Evolutionary conservation across 768 basidiomycete species (phyloP).

Genomic region (Cystoderma amianthinum): DNA sequence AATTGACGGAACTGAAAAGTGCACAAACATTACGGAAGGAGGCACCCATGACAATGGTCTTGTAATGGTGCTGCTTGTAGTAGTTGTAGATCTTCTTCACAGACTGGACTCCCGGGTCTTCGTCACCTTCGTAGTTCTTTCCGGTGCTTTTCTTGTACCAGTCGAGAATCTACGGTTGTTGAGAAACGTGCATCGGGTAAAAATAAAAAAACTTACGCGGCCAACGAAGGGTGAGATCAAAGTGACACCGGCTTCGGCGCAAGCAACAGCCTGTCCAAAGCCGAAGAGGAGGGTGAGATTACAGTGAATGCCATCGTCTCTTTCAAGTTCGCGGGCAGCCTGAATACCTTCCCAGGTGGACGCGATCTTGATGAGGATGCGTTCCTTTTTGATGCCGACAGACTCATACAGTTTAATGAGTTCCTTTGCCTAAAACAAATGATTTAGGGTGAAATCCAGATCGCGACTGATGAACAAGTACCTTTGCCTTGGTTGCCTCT

Average conservation of each 20-base stretch:
- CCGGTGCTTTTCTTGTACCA: slow-evolving; percentile 96
- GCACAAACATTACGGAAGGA: slow-evolving; percentile 92
- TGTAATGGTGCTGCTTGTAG: slow-evolving; percentile 98
- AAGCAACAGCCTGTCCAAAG: slow-evolving; percentile 97
- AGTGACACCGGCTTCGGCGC: slow-evolving; percentile 96
- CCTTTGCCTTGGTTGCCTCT: slow-evolving; percentile 86
- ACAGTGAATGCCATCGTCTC: slow-evolving; percentile 92
- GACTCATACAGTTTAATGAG: slow-evolving; percentile 93
- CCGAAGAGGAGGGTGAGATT: slow-evolving; percentile 99
- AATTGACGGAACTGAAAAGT: slow-evolving; percentile 2
- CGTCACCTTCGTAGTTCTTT: slow-evolving; percentile 82
- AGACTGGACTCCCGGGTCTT: slow-evolving; percentile 93
- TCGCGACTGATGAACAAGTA: slow-evolving; percentile 10
- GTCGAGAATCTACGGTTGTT: slow-evolving; percentile 75
- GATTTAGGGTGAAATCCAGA: slow-evolving; percentile 6
- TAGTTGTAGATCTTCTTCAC: slow-evolving; percentile 99
- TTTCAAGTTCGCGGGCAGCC: slow-evolving; percentile 93
- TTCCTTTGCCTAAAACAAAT: slow-evolving; percentile 52
- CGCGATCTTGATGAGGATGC: slow-evolving; percentile 98
- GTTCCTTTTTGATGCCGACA: slow-evolving; percentile 89
- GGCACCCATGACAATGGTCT: slow-evolving; percentile 99
- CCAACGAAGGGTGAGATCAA: slow-evolving; percentile 99
- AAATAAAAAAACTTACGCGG: slow-evolving; percentile 78
- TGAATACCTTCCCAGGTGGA: slow-evolving; percentile 99
- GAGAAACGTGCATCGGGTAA: slow-evolving; percentile 6